Evolutionary conservation across 2,329 filamentous ascomycete genomes (phyloP).

Genomic region (Diplodia intermedia): DNA sequence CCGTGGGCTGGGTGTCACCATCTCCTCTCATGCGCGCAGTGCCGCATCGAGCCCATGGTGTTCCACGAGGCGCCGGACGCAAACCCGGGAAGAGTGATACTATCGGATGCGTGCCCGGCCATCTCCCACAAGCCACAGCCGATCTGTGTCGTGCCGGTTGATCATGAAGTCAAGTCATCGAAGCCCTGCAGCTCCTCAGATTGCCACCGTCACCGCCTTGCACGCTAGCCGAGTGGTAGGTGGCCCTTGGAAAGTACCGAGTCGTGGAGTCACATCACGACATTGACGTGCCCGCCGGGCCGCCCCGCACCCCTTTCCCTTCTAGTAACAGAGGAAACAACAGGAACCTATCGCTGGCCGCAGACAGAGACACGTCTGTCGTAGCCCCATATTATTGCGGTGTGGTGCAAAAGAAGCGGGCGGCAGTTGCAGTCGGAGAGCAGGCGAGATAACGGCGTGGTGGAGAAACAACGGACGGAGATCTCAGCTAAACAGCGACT

Average conservation of each 20-base stretch:
- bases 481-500: background rate
- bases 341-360: background rate
- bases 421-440: background rate
- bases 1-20: constrained; percentile 1
- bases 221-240: constrained; percentile 5
- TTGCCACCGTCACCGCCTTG: constrained; percentile 7
- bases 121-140: background rate
- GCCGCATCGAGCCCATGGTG: constrained; percentile 6
- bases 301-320: constrained; percentile 10
- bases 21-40: background rate
- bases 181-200: constrained; percentile 2
- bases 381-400: constrained; percentile 15
- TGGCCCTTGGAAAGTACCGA: constrained; percentile 7
- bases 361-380: constrained; percentile 2
- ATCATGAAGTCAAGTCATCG: constrained; percentile 25
- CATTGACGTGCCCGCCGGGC: constrained; percentile 8
- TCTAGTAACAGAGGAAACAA: constrained; percentile 14
- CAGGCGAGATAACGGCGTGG: constrained; percentile 16
- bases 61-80: background rate
- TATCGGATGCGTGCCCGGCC: no score
- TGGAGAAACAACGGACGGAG: background rate
- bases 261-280: background rate
- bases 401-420: constrained; percentile 13
- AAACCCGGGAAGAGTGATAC: background rate
- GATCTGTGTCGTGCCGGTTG: constrained; percentile 24